These are phyloP conservation scores for Penicillium sp. DNA, from an alignment of 2,329 filamentous ascomycete genomes.

Conservation along the genomic window DNA sequence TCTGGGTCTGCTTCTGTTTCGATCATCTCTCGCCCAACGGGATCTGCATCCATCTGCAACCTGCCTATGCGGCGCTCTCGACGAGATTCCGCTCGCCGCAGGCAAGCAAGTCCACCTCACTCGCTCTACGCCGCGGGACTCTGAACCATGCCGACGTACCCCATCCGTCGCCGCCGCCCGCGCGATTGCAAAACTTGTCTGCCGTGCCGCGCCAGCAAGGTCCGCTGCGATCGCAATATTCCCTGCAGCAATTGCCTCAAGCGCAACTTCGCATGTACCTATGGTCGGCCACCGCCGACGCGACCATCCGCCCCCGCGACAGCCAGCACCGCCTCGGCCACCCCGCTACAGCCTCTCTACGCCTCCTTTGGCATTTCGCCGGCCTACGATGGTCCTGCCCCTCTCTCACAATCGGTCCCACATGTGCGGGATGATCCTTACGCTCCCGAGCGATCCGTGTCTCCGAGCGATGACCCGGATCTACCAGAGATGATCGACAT, in stretches of 20 bases:
- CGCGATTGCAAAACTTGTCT: conserved; percentile 44
- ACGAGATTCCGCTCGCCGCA: conserved; percentile 9
- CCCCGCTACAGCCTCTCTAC: conserved; percentile 14
- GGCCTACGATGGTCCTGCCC: conserved; percentile 3
- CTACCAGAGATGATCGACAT: conserved; percentile 26
- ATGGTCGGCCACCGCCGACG: conserved; percentile 25
- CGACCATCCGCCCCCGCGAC: conserved; percentile 10
- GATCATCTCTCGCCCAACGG: conserved; percentile 1
- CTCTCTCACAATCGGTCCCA: neutral
- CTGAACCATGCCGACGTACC: conserved; percentile 28
- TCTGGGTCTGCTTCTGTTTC: neutral
- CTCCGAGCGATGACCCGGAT: conserved; percentile 16
- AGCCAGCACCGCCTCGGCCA: conserved; percentile 10
- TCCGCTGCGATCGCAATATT: conserved; percentile 40
- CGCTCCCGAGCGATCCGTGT: conserved; percentile 13
- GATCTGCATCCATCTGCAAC: neutral
- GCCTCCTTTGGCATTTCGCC: conserved; percentile 11
- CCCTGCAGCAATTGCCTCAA: conserved; percentile 40
- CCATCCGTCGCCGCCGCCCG: conserved; percentile 29
- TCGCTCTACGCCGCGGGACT: conserved; percentile 13
- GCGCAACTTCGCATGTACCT: conserved; percentile 36
- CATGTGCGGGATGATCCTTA: conserved; percentile 17
- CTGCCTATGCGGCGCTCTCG: conserved; percentile 15
- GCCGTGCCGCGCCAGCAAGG: conserved; percentile 47
- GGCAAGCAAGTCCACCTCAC: conserved; percentile 6